These are phyloP conservation scores for Lachancea thermotolerans DNA, from an alignment of 805 yeast species.

Conservation along the genomic window DNA sequence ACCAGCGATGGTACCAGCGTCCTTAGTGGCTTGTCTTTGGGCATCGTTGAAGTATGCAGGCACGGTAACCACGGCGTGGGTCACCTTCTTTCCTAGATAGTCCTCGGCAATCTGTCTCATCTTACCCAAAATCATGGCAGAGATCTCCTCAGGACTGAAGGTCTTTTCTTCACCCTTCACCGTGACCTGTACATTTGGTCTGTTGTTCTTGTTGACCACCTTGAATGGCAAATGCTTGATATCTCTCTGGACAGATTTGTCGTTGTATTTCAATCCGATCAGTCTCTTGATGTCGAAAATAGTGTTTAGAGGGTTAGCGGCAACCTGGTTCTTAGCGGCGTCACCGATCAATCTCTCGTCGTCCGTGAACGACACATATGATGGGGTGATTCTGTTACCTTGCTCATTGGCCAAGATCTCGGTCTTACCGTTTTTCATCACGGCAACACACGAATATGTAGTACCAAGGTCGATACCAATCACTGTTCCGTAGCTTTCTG, in stretches of 20 bases:
- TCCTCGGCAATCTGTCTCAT: conserved; percentile 93
- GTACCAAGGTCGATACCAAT: conserved; percentile 97
- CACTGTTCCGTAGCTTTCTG: conserved; percentile 54
- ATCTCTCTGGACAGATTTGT: conserved; percentile 73
- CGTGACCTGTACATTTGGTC: conserved; percentile 75
- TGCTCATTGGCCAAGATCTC: conserved; percentile 94
- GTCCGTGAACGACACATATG: conserved; percentile 87
- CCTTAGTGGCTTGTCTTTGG: conserved; percentile 91
- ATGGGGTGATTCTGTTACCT: conserved; percentile 96
- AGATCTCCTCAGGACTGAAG: conserved; percentile 88
- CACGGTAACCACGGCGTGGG: conserved; percentile 87
- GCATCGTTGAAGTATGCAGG: conserved; percentile 94
- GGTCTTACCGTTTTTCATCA: conserved; percentile 74
- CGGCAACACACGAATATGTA: conserved; percentile 95
- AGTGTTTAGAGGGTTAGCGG: conserved; percentile 80
- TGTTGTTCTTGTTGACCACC: conserved; percentile 63
- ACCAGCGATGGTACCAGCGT: conserved; percentile 90
- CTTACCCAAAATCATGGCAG: conserved; percentile 85
- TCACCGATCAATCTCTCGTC: conserved; percentile 93
- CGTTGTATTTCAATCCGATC: conserved; percentile 76
- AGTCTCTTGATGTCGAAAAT: conserved; percentile 87
- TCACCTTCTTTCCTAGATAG: conserved; percentile 74
- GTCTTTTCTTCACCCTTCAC: conserved; percentile 66
- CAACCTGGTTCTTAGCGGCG: conserved; percentile 95
- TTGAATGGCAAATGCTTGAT: conserved; percentile 76